phyloP scores from a whole-genome alignment of 768 basidiomycete species.

The Paxillus ammoniavirescens region DNA sequence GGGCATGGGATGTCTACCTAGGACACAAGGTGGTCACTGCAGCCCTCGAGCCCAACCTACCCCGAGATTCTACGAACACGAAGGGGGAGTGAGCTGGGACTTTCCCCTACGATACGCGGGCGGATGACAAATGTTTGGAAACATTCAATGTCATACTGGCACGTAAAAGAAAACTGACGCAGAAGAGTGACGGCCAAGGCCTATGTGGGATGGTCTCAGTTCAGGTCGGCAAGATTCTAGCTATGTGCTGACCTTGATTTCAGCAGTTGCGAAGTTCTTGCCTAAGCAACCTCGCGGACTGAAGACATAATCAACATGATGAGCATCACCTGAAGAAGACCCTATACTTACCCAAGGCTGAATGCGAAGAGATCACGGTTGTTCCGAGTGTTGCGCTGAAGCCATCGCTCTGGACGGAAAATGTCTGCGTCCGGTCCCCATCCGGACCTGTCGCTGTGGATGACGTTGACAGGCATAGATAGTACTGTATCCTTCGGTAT shows the following conservation, averaged over 20 bases:
- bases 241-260: constrained; percentile 50
- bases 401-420: constrained; percentile 66
- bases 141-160: constrained; percentile 51
- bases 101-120: constrained; percentile 53
- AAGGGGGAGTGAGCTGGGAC: constrained; percentile 55
- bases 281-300: constrained; percentile 64
- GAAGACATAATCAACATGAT: constrained; percentile 12
- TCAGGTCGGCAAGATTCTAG: constrained; percentile 18
- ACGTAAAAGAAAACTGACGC: constrained; percentile 53
- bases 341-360: constrained; percentile 48
- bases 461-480: constrained; percentile 54
- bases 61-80: constrained; percentile 35
- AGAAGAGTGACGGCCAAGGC: constrained; percentile 50
- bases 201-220: constrained; percentile 12
- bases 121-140: constrained; percentile 69
- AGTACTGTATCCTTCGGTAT: constrained; percentile 58
- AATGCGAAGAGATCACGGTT: constrained; percentile 53
- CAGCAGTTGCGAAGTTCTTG: constrained; percentile 53
- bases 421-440: constrained; percentile 62
- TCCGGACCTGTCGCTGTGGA: constrained; percentile 47
- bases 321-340: neutral
- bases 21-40: neutral
- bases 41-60: constrained; percentile 6
- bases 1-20: too few relatives aligned
- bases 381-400: constrained; percentile 38